These are phyloP conservation scores for Geotrichum europaeum DNA, from an alignment of 1,139 yeast genomes.

Conservation along the genomic window DNA sequence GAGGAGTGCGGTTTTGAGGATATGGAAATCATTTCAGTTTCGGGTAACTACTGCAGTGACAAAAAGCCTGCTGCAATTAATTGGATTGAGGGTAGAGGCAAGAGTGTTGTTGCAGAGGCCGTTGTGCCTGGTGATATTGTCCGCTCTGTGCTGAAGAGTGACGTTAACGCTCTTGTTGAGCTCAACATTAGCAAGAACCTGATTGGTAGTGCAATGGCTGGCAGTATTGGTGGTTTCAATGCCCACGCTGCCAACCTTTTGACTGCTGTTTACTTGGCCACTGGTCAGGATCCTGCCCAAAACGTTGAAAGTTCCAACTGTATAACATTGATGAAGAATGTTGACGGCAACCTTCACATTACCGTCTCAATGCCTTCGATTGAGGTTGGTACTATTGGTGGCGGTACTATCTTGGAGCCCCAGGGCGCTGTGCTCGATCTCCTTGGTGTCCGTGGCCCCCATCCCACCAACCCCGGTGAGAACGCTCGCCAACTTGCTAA, in stretches of 20 bases:
- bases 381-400: conserved; percentile 99
- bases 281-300: conserved; percentile 99
- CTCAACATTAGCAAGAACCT: conserved; percentile 82
- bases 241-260: conserved; percentile 97
- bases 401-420: conserved; percentile 96
- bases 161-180: conserved; percentile 87
- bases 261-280: conserved; percentile 87
- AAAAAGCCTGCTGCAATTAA: conserved; percentile 97
- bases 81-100: conserved; percentile 99
- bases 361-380: conserved; percentile 98
- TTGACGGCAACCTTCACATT: conserved; percentile 74
- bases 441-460: conserved; percentile 93
- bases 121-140: conserved; percentile 79
- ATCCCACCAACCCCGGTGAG: conserved; percentile 87
- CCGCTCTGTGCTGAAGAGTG: conserved; percentile 75
- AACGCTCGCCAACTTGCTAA: conserved; percentile 95
- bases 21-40: conserved; percentile 86
- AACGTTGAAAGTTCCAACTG: conserved; percentile 96
- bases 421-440: conserved; percentile 95
- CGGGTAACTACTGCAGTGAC: conserved; percentile 97
- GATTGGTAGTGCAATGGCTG: conserved; percentile 98
- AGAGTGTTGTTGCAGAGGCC: conserved; percentile 97
- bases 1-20: conserved; percentile 89
- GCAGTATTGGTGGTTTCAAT: conserved; percentile 94
- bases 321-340: conserved; percentile 88